Evolutionary conservation across 345 rosid genomes (phyloP).

Genomic region (Excoecaria cochinchinensis): DNA sequence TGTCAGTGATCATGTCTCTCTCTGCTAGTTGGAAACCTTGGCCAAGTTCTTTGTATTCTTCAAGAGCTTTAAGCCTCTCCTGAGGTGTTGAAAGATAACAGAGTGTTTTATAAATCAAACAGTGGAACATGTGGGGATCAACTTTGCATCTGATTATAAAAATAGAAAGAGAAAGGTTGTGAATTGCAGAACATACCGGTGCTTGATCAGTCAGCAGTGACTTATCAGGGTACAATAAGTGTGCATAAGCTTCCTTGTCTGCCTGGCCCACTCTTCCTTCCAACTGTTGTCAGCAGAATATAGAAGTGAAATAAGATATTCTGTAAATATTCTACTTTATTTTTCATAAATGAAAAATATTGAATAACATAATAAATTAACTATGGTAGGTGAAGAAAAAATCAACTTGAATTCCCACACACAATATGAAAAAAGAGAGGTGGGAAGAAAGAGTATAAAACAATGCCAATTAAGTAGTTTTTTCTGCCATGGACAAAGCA

Average conservation of each 20-base stretch:
- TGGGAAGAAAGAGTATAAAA: not conserved
- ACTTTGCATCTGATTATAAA: slow-evolving; percentile 6
- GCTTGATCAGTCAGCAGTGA: slow-evolving; percentile 76
- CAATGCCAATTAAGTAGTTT: not conserved
- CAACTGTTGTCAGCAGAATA: slow-evolving; percentile 49
- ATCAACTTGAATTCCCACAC: slow-evolving; percentile 8
- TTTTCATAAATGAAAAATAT: not conserved
- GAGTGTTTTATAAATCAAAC: slow-evolving; percentile 1
- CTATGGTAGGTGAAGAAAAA: slow-evolving; percentile 7
- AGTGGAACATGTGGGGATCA: slow-evolving; percentile 4
- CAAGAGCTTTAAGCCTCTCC: slow-evolving; percentile 94
- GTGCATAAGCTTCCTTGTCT: slow-evolving; percentile 92
- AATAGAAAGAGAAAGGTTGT: slow-evolving; percentile 6
- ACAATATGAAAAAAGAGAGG: not conserved
- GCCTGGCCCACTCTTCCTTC: slow-evolving; percentile 99
- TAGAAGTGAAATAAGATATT: slow-evolving; percentile 4
- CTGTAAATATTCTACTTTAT: not conserved
- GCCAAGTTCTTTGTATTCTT: slow-evolving; percentile 90
- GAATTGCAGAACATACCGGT: slow-evolving; percentile 44
- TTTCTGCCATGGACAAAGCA: not conserved
- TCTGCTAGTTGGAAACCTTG: slow-evolving; percentile 98
- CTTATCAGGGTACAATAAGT: slow-evolving; percentile 90
- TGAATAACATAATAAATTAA: not conserved
- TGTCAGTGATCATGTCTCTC: slow-evolving; percentile 98
- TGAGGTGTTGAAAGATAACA: slow-evolving; percentile 36